These are phyloP conservation scores for Globisporangium barbulae DNA, from an alignment of 352 stramenopile genomes.

Conservation along the genomic window DNA sequence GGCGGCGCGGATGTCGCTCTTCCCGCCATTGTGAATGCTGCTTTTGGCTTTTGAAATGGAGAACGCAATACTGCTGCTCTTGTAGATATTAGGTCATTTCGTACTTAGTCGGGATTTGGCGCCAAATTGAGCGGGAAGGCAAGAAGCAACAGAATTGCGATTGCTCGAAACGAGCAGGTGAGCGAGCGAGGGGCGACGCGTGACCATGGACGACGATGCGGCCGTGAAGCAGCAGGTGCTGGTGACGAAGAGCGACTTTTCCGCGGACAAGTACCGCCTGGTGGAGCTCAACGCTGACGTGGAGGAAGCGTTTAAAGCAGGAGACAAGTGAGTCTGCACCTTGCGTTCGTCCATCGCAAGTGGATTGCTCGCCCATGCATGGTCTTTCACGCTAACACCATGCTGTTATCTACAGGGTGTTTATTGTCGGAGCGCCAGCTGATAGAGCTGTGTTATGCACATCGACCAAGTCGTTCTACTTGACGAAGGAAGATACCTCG, in stretches of 20 bases:
- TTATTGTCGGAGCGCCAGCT: constrained; percentile 53
- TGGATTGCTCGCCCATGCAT: background rate
- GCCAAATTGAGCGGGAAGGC: constrained; percentile 5
- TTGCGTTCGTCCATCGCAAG: background rate
- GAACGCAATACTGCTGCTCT: constrained; percentile 3
- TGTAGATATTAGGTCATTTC: constrained; percentile 2
- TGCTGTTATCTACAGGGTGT: constrained; percentile 31
- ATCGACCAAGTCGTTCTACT: constrained; percentile 57
- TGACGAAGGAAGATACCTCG: constrained; percentile 80
- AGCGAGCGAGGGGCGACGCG: background rate
- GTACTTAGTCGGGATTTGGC: constrained; percentile 7
- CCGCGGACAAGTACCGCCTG: constrained; percentile 49
- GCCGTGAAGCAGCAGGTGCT: constrained; percentile 25
- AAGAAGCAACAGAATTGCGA: background rate
- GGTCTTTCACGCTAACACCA: background rate
- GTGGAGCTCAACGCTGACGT: constrained; percentile 65
- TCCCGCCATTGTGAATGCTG: constrained; percentile 7
- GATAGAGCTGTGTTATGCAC: constrained; percentile 75
- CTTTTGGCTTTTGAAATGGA: constrained; percentile 8
- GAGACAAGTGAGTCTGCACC: constrained; percentile 34
- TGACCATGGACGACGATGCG: background rate
- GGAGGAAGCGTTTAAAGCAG: constrained; percentile 46
- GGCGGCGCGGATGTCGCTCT: constrained; percentile 32
- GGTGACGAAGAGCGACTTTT: constrained; percentile 52
- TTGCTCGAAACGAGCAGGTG: background rate